Conservation (phyloP, 352 stramenopile genomes). For the Pythium sukuiense region DNA sequence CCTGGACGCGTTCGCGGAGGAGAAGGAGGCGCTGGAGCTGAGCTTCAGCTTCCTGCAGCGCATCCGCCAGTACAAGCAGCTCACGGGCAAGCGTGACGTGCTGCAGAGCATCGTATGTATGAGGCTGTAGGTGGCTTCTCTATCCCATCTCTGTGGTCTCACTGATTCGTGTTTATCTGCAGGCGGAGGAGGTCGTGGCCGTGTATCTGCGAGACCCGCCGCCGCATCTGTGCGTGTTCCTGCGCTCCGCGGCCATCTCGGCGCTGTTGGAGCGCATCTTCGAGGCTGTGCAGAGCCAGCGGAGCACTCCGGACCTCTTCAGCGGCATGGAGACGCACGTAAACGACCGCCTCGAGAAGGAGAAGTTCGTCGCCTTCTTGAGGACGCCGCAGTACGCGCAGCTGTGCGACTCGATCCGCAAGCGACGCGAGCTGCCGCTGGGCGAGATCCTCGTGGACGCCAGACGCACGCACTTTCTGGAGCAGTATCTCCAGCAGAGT, state of each 20-base stretch:
- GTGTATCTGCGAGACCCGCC: constrained; percentile 40
- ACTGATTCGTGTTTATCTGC: background rate
- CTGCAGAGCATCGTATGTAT: constrained; percentile 48
- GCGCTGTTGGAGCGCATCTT: constrained; percentile 37
- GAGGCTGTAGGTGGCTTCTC: constrained; percentile 24
- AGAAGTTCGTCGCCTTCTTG: constrained; percentile 59
- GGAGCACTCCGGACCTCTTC: constrained; percentile 60
- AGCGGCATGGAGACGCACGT: constrained; percentile 56
- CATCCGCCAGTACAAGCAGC: constrained; percentile 57
- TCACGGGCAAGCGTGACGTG: constrained; percentile 41
- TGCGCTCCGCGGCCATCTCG: constrained; percentile 19
- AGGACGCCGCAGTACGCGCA: constrained; percentile 41
- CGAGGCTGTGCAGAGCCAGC: constrained; percentile 27
- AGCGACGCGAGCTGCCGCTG: constrained; percentile 57
- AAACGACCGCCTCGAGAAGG: constrained; percentile 40
- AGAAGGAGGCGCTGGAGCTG: constrained; percentile 55
- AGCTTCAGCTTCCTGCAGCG: constrained; percentile 58
- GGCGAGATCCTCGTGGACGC: constrained; percentile 61
- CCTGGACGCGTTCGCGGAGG: constrained; percentile 50
- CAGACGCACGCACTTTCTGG: constrained; percentile 53
- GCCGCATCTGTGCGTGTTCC: constrained; percentile 29
- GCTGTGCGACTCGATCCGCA: constrained; percentile 57
- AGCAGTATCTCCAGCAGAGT: constrained; percentile 41
- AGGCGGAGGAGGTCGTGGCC: constrained; percentile 51
- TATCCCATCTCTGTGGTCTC: background rate